Evolutionary conservation across 2,329 filamentous ascomycete species (phyloP).

Genomic region (Arthrobotrys sinensis): DNA sequence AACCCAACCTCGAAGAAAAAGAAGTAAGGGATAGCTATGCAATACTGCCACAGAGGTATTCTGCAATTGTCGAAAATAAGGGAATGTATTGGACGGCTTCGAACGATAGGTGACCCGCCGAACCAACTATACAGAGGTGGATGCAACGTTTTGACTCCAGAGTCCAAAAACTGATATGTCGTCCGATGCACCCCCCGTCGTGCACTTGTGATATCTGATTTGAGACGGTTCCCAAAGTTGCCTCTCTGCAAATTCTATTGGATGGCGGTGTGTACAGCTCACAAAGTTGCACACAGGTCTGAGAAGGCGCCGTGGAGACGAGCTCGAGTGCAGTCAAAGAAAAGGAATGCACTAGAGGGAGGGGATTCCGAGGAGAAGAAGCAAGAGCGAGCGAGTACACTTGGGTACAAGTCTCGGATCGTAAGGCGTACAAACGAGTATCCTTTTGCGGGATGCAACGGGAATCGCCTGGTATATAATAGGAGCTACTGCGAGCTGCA

Average conservation of each 20-base stretch:
- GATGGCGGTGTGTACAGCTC: constrained; percentile 31
- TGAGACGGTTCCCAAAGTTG: neutral
- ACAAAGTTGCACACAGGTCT: constrained; percentile 30
- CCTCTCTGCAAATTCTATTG: constrained; percentile 1
- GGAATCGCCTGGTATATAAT: constrained; percentile 36
- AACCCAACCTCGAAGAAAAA: neutral
- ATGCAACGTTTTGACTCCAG: neutral
- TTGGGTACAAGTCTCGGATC: constrained; percentile 26
- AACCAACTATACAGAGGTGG: constrained; percentile 6
- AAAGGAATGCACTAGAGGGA: constrained; percentile 35
- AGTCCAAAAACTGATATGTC: constrained; percentile 19
- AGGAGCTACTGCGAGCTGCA: constrained; percentile 35
- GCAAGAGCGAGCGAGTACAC: constrained; percentile 27
- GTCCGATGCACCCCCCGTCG: constrained; percentile 1
- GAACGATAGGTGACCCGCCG: neutral
- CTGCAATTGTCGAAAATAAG: neutral
- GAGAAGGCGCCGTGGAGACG: constrained; percentile 1
- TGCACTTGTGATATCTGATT: constrained; percentile 11
- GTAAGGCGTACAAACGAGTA: constrained; percentile 33
- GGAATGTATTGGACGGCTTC: neutral
- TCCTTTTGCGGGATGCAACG: constrained; percentile 21
- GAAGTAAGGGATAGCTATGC: constrained; percentile 10
- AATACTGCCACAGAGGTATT: constrained; percentile 2
- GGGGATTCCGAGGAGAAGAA: neutral
- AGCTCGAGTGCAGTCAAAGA: neutral